Conservation (phyloP, 495 filamentous ascomycete species). For the Barbatosphaeria neglecta region DNA sequence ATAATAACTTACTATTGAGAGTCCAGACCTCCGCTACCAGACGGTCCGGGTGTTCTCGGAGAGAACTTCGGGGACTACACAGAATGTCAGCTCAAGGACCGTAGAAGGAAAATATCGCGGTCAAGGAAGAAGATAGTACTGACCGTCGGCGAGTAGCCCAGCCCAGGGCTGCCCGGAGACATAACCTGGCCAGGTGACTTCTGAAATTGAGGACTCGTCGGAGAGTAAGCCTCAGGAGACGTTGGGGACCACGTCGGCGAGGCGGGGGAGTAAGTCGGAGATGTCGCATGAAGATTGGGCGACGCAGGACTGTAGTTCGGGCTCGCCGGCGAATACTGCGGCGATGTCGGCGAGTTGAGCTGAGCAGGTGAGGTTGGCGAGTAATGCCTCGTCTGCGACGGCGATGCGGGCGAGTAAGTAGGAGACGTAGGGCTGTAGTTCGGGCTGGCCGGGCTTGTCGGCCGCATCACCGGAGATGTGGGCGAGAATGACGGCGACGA, state of each 20-base stretch:
- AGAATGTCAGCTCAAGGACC: slow-evolving; percentile 5
- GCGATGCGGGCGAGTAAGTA: slow-evolving; percentile 64
- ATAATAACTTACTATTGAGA: slow-evolving; percentile 19
- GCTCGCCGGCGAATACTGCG: slow-evolving; percentile 52
- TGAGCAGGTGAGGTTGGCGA: slow-evolving; percentile 48
- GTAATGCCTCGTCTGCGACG: slow-evolving; percentile 48
- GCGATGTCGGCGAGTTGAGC: slow-evolving; percentile 50
- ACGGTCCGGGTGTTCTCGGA: slow-evolving; percentile 27
- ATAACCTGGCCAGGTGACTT: slow-evolving; percentile 41
- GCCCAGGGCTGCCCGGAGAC: slow-evolving; percentile 36
- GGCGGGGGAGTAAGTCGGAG: neutral
- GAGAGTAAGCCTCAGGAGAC: slow-evolving; percentile 61
- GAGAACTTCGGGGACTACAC: slow-evolving; percentile 28
- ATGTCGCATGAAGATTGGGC: slow-evolving; percentile 40
- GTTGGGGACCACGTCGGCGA: slow-evolving; percentile 51
- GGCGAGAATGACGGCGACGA: slow-evolving; percentile 77
- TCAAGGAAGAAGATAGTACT: too few relatives aligned
- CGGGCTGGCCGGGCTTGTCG: slow-evolving; percentile 48
- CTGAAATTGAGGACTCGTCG: slow-evolving; percentile 61
- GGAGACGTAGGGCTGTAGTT: slow-evolving; percentile 79
- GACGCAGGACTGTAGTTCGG: slow-evolving; percentile 53
- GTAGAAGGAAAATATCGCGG: too few relatives aligned
- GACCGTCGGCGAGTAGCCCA: slow-evolving; percentile 37
- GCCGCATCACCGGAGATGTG: slow-evolving; percentile 58
- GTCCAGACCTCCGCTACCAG: slow-evolving; percentile 15